phyloP scores from a whole-genome alignment of 306 rosid species.

The Sophora flavescens region DNA sequence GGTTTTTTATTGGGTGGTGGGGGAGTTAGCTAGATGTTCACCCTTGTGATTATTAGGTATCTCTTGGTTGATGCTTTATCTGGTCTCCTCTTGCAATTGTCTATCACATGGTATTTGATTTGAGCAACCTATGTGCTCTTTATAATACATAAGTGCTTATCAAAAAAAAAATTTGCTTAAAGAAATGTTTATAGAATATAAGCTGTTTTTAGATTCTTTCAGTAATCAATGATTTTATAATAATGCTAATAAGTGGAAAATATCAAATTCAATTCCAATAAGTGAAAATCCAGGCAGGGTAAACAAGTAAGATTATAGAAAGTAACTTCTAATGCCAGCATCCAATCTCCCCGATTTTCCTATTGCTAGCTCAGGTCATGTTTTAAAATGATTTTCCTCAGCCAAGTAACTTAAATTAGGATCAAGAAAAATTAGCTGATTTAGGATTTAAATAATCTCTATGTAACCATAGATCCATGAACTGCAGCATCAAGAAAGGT shows the following conservation, averaged over 20 bases:
- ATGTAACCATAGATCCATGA: background rate
- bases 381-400: conserved; percentile 9
- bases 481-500: background rate
- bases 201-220: background rate
- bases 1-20: too few relatives aligned
- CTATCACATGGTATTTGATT: too few relatives aligned
- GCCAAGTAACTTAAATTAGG: background rate
- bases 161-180: conserved; percentile 10
- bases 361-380: background rate
- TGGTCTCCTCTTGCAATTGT: too few relatives aligned
- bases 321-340: background rate
- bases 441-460: conserved; percentile 9
- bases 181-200: conserved; percentile 10
- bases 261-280: background rate
- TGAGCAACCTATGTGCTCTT: too few relatives aligned
- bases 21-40: too few relatives aligned
- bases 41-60: too few relatives aligned
- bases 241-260: background rate
- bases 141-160: too few relatives aligned
- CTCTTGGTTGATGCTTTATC: too few relatives aligned
- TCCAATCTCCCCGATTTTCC: conserved; percentile 14
- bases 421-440: background rate
- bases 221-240: background rate
- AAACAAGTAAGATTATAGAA: background rate
- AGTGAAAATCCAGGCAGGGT: background rate